A percentile compares a stretch with the other conserved stretches of the same genome.
Evolutionary conservation across 257 asterid genomes (phyloP).

Genomic region (Gentiana straminea): DNA sequence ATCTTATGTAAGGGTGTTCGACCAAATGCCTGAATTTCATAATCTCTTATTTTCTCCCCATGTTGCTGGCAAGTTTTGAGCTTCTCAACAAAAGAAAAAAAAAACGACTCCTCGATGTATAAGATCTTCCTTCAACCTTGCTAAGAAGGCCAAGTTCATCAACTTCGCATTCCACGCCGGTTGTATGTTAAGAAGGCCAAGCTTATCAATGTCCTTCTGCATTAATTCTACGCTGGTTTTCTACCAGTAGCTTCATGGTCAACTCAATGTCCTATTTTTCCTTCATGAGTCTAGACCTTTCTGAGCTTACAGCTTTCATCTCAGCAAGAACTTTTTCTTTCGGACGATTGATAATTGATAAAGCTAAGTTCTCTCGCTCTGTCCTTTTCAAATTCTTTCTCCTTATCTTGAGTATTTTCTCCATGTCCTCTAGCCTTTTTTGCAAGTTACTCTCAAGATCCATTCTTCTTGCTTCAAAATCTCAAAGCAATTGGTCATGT

Average conservation of each 20-base stretch:
- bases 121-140: conserved; percentile 47
- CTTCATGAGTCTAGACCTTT: conserved; percentile 41
- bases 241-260: conserved; percentile 49
- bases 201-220: conserved; percentile 68
- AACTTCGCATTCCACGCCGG: too few relatives aligned
- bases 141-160: conserved; percentile 57
- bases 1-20: too few relatives aligned
- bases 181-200: conserved; percentile 49
- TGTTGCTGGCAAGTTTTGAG: conserved; percentile 50
- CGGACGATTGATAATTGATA: conserved; percentile 26
- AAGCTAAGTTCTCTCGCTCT: conserved; percentile 28
- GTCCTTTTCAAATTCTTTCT: conserved; percentile 42
- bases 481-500: conserved; percentile 36
- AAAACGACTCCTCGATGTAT: conserved; percentile 41
- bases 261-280: conserved; percentile 39
- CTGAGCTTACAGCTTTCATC: conserved; percentile 29
- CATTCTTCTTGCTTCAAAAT: conserved; percentile 41
- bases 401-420: conserved; percentile 41
- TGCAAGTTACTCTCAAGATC: conserved; percentile 64
- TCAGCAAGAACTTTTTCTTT: conserved; percentile 41
- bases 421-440: conserved; percentile 51
- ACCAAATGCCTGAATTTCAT: conserved; percentile 16
- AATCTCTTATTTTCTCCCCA: conserved; percentile 40
- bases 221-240: conserved; percentile 46
- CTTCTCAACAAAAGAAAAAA: conserved; percentile 36